Evolutionary conservation across 495 filamentous ascomycete genomes (phyloP), one percentile per base, ranked within the genome.

Genomic region (Xylaria acuta): DNA sequence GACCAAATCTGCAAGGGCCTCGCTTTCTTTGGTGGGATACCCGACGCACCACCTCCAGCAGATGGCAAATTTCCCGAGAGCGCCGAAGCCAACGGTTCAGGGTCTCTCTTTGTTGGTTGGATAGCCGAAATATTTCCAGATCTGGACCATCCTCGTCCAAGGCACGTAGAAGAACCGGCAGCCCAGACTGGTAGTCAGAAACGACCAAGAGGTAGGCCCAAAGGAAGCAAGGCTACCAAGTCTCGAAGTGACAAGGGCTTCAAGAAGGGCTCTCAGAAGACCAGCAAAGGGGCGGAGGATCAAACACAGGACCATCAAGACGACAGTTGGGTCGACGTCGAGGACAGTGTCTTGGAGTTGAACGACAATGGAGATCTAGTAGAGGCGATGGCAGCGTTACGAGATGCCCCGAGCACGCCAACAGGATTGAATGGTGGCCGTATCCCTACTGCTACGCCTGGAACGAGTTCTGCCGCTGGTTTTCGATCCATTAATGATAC

Each of bases 1-100:
- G 86, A 89, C 65, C 87, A 88, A 58, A 81, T 89, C 27, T 89
- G 87, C 70, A 89, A 85, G 72, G 87, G 86, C 4, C 75, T 89
- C 67, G 86, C 86, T 41, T 89, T 86, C 67, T 89, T 89, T 77
- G 87, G 87, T 12, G 86, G 87, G 38, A 84, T 88, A 36, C 87
- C 87, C 20, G 86, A 84, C 7, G 87, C 86, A 8, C 86, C 86
- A 14, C 84, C 87, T 27, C 86, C 87, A 1, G 77, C 80, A 36
- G 80, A 87, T 76, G 85, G 80, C 60, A 78, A 80, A 40, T 89
- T 88, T 67, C 86, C 87, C 6, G 82, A 84, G 60, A 88, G 86
- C 73, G 86, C 84, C 25, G 83, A 86, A 69, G 81, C 84, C 32
- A 88, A 86, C 72, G 87, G 87, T 40, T 82, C 84, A 5, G 87